Base-by-base conservation (phyloP, 768 basidiomycete species). In the Boletus eberwhitei region DNA sequence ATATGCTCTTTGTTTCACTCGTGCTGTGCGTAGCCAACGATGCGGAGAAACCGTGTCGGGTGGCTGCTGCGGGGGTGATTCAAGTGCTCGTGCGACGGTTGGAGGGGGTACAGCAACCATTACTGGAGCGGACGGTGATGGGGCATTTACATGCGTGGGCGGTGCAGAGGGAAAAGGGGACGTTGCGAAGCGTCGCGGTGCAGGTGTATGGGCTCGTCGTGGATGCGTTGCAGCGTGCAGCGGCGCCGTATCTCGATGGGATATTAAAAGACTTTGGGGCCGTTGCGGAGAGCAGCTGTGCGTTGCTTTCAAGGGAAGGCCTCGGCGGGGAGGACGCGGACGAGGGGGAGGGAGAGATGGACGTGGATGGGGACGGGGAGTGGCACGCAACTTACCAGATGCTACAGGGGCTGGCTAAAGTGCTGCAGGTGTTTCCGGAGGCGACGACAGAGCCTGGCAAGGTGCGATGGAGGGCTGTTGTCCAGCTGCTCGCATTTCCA, bases 1-100 rank as follows among this genome's bases (percentile, higher is more conserved):
- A 97, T 64, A 78, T 97, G 59, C 78, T 98, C 45, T 98, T 98
- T 67, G 85, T 97, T 16, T 86, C 90, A 0, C 79, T 98, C 24
- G 90, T 96, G 38, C 88, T 98, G 84, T 90, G 89, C 26, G 72
- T 98, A 32, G 94, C 93, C 29, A 99, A 98, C 66, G 97, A 99
- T 67, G 88, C 90, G 37, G 93, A 95, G 7, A 74, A 88, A 34
- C 86, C 89, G 64, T 98, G 93, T 66, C 81, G 93, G 26, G 90
- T 89, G 69, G 88, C 91, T 84, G 93, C 93, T 0, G 87, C 88
- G 2, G 83, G 84, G 37, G 77, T 98, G 42, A 80, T 96, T 74
- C 89, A 92, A 71, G 78, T 71, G 34, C 81, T 99, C 17, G 84
- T 93, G 64, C 66, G 69, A 16, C 80, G 88, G 11, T 73, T 97